These are phyloP conservation scores for Fusarium sterilihyphosum DNA, from an alignment of 2,329 filamentous ascomycete species.

Conservation along the genomic window DNA sequence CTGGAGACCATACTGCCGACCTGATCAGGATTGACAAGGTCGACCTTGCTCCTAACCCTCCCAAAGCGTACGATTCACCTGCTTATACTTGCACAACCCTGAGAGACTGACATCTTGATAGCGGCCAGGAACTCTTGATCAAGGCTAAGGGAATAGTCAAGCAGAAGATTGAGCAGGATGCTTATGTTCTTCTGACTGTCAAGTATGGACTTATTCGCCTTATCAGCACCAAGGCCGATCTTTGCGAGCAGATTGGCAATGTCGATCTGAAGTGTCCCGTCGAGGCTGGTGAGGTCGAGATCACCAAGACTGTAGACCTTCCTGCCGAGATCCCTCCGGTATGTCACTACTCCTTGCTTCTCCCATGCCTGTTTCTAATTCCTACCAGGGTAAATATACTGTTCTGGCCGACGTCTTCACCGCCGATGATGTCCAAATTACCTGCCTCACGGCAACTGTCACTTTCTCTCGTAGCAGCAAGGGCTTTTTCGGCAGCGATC, in stretches of 20 bases:
- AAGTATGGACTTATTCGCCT: constrained; percentile 95
- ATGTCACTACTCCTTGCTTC: constrained; percentile 53
- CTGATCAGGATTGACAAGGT: constrained; percentile 81
- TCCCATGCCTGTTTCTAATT: constrained; percentile 36
- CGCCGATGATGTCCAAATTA: constrained; percentile 77
- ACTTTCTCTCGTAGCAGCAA: constrained; percentile 60
- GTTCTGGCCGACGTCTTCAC: constrained; percentile 88
- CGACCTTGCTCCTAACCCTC: constrained; percentile 86
- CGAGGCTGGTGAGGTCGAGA: constrained; percentile 75
- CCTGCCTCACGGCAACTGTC: constrained; percentile 83
- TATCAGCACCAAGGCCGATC: constrained; percentile 80
- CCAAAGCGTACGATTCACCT: constrained; percentile 74
- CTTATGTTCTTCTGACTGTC: constrained; percentile 84
- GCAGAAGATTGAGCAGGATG: constrained; percentile 78
- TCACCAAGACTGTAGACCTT: constrained; percentile 85
- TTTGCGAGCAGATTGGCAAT: constrained; percentile 89
- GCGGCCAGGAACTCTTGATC: constrained; percentile 82
- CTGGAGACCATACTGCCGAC: constrained; percentile 71
- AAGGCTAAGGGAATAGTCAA: constrained; percentile 79
- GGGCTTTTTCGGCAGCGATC: constrained; percentile 54
- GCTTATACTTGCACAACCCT: not conserved
- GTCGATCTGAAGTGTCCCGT: constrained; percentile 92
- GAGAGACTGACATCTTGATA: constrained; percentile 53
- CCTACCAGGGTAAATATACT: constrained; percentile 81
- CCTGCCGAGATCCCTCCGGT: constrained; percentile 90